Conservation (phyloP, 495 filamentous ascomycete genomes). For the Aspergillus heteromorphus region DNA sequence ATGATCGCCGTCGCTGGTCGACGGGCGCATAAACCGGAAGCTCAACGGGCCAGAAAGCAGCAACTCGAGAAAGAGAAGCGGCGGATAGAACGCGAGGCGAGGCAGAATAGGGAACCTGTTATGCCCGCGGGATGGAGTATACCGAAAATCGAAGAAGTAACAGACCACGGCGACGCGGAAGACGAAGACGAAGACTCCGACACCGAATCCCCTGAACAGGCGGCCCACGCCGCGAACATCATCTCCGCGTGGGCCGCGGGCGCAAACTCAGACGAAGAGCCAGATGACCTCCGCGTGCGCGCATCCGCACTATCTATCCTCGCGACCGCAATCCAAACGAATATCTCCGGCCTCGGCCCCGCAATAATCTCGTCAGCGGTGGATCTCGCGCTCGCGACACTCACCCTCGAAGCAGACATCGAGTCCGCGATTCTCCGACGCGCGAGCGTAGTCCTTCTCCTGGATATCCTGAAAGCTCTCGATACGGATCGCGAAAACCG, state of each 20-base stretch:
- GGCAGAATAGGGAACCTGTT: constrained; percentile 21
- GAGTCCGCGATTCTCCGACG: constrained; percentile 70
- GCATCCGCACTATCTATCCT: constrained; percentile 75
- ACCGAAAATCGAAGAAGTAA: constrained; percentile 17
- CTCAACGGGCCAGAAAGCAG: constrained; percentile 48
- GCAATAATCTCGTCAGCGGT: constrained; percentile 51
- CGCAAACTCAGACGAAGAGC: constrained; percentile 42
- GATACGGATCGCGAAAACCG: constrained; percentile 48
- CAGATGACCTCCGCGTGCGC: constrained; percentile 73
- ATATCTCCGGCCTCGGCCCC: constrained; percentile 56
- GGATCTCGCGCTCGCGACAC: constrained; percentile 59
- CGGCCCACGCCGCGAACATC: constrained; percentile 56
- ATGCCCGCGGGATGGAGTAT: constrained; percentile 32
- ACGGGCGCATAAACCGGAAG: constrained; percentile 48
- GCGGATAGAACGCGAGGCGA: constrained; percentile 39
- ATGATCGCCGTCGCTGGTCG: constrained; percentile 65
- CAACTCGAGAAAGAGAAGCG: constrained; percentile 44
- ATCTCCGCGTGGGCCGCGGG: constrained; percentile 69
- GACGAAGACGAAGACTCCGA: constrained; percentile 37
- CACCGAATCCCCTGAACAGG: constrained; percentile 41
- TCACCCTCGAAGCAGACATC: constrained; percentile 56
- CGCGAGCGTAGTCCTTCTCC: constrained; percentile 63
- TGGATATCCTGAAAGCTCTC: constrained; percentile 61
- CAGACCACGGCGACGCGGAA: no score
- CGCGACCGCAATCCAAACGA: constrained; percentile 58